Base-by-base conservation (phyloP, 116 monocot genomes). In the Posidonia oceanica region DNA sequence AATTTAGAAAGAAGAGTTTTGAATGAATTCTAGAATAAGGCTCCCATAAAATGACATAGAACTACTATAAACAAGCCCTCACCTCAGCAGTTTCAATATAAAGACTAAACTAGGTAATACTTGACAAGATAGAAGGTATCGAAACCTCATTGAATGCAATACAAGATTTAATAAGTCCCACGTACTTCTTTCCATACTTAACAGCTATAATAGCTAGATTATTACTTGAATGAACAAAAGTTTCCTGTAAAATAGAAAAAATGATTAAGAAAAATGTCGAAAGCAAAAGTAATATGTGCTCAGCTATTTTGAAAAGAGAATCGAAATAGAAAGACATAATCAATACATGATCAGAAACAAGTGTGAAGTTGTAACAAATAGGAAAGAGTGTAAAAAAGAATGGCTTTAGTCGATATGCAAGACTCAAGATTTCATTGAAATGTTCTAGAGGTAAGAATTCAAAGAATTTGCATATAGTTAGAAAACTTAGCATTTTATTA, bases 31-130 rank as follows among this genome's bases (percentile, higher is more conserved):
- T 48, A 6, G 48, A 48, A 5, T 48, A 48, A 48, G 48, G 44
- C 44, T 44, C 44, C 7, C 8, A 59, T 58, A 41, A 13, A 59
- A 21, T 40, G 22, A 54, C 17, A n/a, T n/a, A 69, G 2, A 54
- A 54, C 53, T 15, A 38, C 16, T 39, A 1, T n/a, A 62, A 39
- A 29, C 29, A 29, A 61, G 10, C 44, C 66, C 14, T 18, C 44
- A 83, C 83, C 83, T 83, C 83, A 39, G 83, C 76, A 74, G 83
- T 79, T 62, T 79, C 83, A 61, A 83, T 59, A 72, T 71, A 83
- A 59, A 83, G 78, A 72, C 56, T 73, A 61, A 79, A 42, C 39
- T 76, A 66, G 69, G 60, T 66, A 36, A 70, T 40, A 54, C 23
- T 57, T 21, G 64, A 17, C 12, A 64, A 75, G 61, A 79, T 74